phyloP scores from a whole-genome alignment of 495 filamentous ascomycete genomes.

The Chaetomium cochliodes region DNA sequence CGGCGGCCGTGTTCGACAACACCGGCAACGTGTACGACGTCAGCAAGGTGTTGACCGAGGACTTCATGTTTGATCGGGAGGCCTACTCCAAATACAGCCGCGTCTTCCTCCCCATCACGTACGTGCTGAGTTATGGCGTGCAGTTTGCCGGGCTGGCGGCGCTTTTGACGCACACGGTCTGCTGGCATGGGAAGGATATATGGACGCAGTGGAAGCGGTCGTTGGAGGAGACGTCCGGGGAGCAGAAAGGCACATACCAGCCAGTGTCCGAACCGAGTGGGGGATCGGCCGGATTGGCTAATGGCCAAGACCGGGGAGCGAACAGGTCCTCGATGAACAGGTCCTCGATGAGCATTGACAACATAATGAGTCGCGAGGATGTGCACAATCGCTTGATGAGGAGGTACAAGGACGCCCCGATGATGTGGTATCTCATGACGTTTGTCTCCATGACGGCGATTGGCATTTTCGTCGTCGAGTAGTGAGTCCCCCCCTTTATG shows the following conservation, averaged over 20 bases:
- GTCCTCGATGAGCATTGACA: slow-evolving; percentile 49
- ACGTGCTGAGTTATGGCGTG: slow-evolving; percentile 73
- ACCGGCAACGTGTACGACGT: slow-evolving; percentile 74
- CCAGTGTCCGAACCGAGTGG: slow-evolving; percentile 38
- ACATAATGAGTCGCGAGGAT: slow-evolving; percentile 65
- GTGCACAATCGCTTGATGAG: slow-evolving; percentile 78
- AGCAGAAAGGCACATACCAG: slow-evolving; percentile 46
- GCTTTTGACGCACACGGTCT: slow-evolving; percentile 65
- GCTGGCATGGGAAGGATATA: slow-evolving; percentile 77
- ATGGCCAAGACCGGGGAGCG: slow-evolving; percentile 14
- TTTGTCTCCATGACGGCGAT: slow-evolving; percentile 68
- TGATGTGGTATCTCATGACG: slow-evolving; percentile 71
- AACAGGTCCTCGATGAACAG: slow-evolving; percentile 41
- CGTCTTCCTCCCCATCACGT: slow-evolving; percentile 80
- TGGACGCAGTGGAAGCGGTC: slow-evolving; percentile 63
- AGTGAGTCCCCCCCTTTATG: slow-evolving; percentile 45
- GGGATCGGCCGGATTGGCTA: slow-evolving; percentile 9
- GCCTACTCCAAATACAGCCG: slow-evolving; percentile 74
- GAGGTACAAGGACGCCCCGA: slow-evolving; percentile 70
- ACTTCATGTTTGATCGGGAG: slow-evolving; percentile 67
- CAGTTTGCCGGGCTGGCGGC: slow-evolving; percentile 77
- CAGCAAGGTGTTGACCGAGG: slow-evolving; percentile 65
- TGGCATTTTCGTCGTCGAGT: slow-evolving; percentile 81
- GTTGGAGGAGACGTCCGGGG: slow-evolving; percentile 46
- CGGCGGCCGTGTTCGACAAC: slow-evolving; percentile 77